These are phyloP conservation scores for Lachancea quebecensis DNA, from an alignment of 805 yeast species.

Conservation along the genomic window DNA sequence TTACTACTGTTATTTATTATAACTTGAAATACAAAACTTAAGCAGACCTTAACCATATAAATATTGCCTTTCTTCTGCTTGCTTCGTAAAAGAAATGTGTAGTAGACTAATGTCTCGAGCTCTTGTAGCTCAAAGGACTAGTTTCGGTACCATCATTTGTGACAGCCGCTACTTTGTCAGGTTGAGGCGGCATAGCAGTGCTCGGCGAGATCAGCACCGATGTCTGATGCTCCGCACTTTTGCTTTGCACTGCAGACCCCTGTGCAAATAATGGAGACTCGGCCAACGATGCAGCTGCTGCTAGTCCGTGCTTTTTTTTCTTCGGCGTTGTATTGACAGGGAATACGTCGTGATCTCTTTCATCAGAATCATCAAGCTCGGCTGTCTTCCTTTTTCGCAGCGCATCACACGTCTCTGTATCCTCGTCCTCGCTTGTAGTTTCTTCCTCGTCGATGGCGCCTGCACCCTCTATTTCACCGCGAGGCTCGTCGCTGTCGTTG, in stretches of 20 bases:
- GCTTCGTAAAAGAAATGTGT: no score
- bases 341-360: conserved; percentile 7
- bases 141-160: conserved; percentile 5
- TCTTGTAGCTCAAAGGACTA: conserved; percentile 4
- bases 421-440: conserved; percentile 6
- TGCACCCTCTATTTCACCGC: conserved; percentile 1
- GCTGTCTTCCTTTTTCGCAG: conserved; percentile 25
- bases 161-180: background rate
- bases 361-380: conserved; percentile 26
- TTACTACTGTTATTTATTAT: conserved; percentile 3
- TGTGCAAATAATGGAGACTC: conserved; percentile 3
- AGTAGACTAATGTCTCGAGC: background rate
- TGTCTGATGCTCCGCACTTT: conserved; percentile 12
- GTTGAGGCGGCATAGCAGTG: background rate
- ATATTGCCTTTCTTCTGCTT: background rate
- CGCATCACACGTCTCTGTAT: conserved; percentile 5
- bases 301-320: background rate
- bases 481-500: background rate
- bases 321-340: conserved; percentile 3
- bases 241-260: conserved; percentile 2
- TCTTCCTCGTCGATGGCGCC: conserved; percentile 6
- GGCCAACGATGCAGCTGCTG: conserved; percentile 1
- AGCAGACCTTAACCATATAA: background rate
- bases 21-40: conserved; percentile 4
- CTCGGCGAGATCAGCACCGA: conserved; percentile 14